Conservation (phyloP, 2,329 filamentous ascomycete species). For the Paracoccidioides lutzii region DNA sequence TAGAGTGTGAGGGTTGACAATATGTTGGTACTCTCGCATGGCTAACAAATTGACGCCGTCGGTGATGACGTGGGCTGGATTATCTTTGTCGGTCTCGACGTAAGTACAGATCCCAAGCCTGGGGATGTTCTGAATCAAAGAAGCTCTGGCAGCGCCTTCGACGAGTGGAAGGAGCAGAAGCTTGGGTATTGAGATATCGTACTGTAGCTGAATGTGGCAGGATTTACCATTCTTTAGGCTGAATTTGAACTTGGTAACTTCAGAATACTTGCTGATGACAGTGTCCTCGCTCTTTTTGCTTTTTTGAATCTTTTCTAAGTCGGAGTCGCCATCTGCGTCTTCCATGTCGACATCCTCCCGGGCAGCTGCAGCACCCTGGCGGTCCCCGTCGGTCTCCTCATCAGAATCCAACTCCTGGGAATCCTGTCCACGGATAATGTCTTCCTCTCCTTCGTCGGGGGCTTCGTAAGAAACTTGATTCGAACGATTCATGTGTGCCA, state of each 20-base stretch:
- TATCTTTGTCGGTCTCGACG: constrained; percentile 42
- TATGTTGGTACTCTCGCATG: constrained; percentile 77
- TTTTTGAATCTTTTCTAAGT: constrained; percentile 29
- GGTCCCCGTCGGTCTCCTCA: constrained; percentile 37
- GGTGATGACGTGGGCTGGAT: constrained; percentile 51
- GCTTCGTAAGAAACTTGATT: constrained; percentile 82
- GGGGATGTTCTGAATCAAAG: constrained; percentile 76
- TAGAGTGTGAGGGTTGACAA: constrained; percentile 74
- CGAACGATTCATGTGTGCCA: constrained; percentile 54
- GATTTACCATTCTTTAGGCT: constrained; percentile 59
- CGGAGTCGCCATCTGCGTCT: constrained; percentile 26
- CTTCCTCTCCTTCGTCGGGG: constrained; percentile 84
- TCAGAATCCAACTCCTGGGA: constrained; percentile 43
- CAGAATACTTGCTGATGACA: constrained; percentile 49
- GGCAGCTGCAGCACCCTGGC: constrained; percentile 17
- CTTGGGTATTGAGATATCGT: constrained; percentile 69
- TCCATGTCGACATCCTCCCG: constrained; percentile 25
- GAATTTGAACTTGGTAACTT: constrained; percentile 67
- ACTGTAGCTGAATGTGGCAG: constrained; percentile 73
- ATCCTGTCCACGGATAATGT: constrained; percentile 54
- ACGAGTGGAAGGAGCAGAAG: constrained; percentile 86
- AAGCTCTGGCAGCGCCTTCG: constrained; percentile 62
- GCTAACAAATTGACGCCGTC: constrained; percentile 77
- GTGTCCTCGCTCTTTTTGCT: constrained; percentile 46
- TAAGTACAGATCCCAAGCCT: constrained; percentile 63